These are phyloP conservation scores for Flaveria linearis DNA, from an alignment of 129 eudicot genomes.

Conservation along the genomic window DNA sequence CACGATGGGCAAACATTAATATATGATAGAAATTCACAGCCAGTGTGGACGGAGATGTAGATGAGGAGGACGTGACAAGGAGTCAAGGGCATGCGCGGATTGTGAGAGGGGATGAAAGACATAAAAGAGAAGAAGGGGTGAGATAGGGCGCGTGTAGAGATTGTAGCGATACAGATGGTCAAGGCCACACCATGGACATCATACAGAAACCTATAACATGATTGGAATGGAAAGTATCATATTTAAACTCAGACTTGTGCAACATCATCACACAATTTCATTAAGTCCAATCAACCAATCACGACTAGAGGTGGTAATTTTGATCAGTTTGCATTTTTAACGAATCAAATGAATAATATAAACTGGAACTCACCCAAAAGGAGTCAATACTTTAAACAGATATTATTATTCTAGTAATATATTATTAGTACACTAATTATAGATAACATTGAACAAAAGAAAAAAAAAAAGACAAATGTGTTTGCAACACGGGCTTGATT, in stretches of 20 bases:
- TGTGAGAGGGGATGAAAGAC: too few relatives aligned
- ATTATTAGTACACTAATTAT: background rate
- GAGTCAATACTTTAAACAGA: background rate
- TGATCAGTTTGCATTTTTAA: background rate
- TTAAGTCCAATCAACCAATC: background rate
- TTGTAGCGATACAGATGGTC: too few relatives aligned
- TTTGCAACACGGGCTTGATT: background rate
- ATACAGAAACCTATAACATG: too few relatives aligned
- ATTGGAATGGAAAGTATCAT: too few relatives aligned
- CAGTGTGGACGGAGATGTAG: too few relatives aligned
- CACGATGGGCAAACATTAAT: too few relatives aligned
- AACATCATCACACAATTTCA: background rate
- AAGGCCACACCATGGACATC: too few relatives aligned
- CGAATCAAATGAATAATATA: background rate
- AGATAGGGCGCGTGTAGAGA: too few relatives aligned
- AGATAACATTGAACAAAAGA: background rate
- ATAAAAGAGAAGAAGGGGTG: too few relatives aligned
- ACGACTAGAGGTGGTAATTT: background rate
- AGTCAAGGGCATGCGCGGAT: too few relatives aligned
- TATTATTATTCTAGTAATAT: background rate
- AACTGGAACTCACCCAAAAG: background rate
- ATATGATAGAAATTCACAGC: too few relatives aligned
- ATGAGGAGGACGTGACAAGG: too few relatives aligned
- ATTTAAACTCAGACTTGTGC: background rate
- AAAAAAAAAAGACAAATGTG: background rate